These are phyloP conservation scores for Pseudogymnoascus sp. DNA, from an alignment of 2,329 filamentous ascomycete species.

Conservation along the genomic window DNA sequence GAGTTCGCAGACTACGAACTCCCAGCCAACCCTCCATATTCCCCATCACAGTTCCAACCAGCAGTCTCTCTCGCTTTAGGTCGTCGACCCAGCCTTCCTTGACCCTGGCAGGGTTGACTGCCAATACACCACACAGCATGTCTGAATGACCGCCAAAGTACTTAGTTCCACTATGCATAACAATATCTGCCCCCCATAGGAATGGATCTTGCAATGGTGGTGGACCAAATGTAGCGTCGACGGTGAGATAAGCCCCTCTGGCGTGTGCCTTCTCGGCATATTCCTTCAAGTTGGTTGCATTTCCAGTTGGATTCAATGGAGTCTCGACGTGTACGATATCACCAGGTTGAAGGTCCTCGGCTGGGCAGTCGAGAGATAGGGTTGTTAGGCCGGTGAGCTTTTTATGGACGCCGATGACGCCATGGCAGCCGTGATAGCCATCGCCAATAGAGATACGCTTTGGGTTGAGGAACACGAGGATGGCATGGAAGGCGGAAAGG, in stretches of 20 bases:
- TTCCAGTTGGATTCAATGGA: slow-evolving; percentile 83
- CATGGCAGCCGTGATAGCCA: slow-evolving; percentile 92
- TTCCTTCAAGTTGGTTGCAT: slow-evolving; percentile 61
- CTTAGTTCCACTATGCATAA: slow-evolving; percentile 93
- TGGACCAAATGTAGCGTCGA: slow-evolving; percentile 89
- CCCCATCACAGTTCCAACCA: slow-evolving; percentile 77
- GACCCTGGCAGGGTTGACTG: slow-evolving; percentile 45
- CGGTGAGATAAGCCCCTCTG: slow-evolving; percentile 66
- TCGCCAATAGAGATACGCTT: slow-evolving; percentile 71
- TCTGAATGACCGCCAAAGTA: slow-evolving; percentile 95
- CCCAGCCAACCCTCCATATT: slow-evolving; percentile 89
- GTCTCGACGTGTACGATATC: slow-evolving; percentile 91
- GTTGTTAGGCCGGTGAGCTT: slow-evolving; percentile 69
- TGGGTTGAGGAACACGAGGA: slow-evolving; percentile 78
- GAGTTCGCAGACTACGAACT: slow-evolving; percentile 72
- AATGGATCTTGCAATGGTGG: slow-evolving; percentile 87
- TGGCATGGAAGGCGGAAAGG: slow-evolving; percentile 78
- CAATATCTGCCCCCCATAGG: slow-evolving; percentile 66
- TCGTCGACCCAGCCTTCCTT: slow-evolving; percentile 49
- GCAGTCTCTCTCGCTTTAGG: slow-evolving; percentile 62
- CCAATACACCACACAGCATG: slow-evolving; percentile 79
- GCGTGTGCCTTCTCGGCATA: slow-evolving; percentile 67
- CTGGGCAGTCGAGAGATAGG: slow-evolving; percentile 61
- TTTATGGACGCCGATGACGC: slow-evolving; percentile 64
- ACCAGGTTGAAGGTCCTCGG: slow-evolving; percentile 59